Evolutionary conservation across 768 basidiomycete genomes (phyloP).

Genomic region (Tulasnella sp.): DNA sequence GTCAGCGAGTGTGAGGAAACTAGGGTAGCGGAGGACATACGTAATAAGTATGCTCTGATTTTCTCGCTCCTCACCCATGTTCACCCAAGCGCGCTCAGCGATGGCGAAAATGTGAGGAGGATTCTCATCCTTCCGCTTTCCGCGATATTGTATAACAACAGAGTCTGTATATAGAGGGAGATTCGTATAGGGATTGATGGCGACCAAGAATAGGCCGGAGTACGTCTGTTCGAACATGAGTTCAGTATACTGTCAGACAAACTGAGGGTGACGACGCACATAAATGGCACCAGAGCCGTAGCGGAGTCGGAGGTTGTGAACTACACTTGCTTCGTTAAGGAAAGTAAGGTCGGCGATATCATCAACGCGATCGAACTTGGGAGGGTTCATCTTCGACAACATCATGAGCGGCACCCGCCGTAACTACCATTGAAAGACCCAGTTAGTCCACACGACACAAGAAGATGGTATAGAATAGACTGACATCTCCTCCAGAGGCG

Average conservation of each 20-base stretch:
- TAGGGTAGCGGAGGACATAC: constrained; percentile 37
- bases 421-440: neutral
- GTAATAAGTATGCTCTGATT: constrained; percentile 98
- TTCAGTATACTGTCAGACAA: neutral
- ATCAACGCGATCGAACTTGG: constrained; percentile 94
- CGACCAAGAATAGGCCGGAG: constrained; percentile 93
- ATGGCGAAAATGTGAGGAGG: constrained; percentile 96
- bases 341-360: constrained; percentile 98
- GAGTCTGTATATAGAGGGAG: constrained; percentile 84
- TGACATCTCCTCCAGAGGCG: constrained; percentile 71
- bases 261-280: constrained; percentile 38
- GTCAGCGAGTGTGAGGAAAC: neutral
- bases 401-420: constrained; percentile 46
- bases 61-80: constrained; percentile 94
- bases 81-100: constrained; percentile 94
- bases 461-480: constrained; percentile 17
- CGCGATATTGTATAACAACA: constrained; percentile 82
- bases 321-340: constrained; percentile 95
- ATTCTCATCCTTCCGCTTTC: constrained; percentile 73
- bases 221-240: constrained; percentile 50
- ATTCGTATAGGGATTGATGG: constrained; percentile 92
- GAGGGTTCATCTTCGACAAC: constrained; percentile 93
- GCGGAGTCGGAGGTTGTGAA: constrained; percentile 88
- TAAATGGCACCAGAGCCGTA: constrained; percentile 89
- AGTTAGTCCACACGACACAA: constrained; percentile 12